Evolutionary conservation across 2,329 filamentous ascomycete species (phyloP).

Genomic region (Fusarium subtropicale): DNA sequence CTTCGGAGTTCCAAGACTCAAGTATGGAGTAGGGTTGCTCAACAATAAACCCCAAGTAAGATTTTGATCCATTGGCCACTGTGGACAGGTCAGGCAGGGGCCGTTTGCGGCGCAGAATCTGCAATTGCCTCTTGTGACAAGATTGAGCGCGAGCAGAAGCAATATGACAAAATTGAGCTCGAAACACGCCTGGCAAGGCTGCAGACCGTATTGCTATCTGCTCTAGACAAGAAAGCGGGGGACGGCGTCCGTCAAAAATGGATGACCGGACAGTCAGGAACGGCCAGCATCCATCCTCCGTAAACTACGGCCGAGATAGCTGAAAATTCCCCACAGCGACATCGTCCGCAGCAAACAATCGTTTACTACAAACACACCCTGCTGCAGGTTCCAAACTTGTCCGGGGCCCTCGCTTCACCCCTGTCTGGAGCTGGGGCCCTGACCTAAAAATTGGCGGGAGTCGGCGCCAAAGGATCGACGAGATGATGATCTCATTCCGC

Average conservation of each 20-base stretch:
- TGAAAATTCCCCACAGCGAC: constrained; percentile 39
- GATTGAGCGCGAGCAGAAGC: neutral
- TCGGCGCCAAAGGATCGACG: constrained; percentile 48
- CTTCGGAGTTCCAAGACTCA: constrained; percentile 22
- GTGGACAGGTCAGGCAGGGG: neutral
- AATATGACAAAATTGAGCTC: constrained; percentile 15
- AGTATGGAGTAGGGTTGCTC: constrained; percentile 13
- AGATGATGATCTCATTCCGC: constrained; percentile 49
- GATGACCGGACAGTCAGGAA: constrained; percentile 27
- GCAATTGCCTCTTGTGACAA: neutral
- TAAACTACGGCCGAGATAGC: constrained; percentile 44
- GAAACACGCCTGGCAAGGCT: constrained; percentile 43
- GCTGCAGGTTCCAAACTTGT: constrained; percentile 12
- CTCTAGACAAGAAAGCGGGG: constrained; percentile 43
- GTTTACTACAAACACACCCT: constrained; percentile 39
- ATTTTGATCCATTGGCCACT: constrained; percentile 16
- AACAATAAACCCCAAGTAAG: constrained; percentile 13
- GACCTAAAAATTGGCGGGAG: constrained; percentile 46
- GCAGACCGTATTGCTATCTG: constrained; percentile 38
- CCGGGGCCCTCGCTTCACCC: constrained; percentile 23
- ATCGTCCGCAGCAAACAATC: constrained; percentile 25
- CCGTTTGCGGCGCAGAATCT: constrained; percentile 5
- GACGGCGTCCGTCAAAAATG: constrained; percentile 34
- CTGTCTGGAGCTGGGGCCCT: constrained; percentile 38
- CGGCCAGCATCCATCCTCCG: constrained; percentile 36